phyloP scores from a whole-genome alignment of 306 rosid genomes.

The Cucurbita argyrosperma region DNA sequence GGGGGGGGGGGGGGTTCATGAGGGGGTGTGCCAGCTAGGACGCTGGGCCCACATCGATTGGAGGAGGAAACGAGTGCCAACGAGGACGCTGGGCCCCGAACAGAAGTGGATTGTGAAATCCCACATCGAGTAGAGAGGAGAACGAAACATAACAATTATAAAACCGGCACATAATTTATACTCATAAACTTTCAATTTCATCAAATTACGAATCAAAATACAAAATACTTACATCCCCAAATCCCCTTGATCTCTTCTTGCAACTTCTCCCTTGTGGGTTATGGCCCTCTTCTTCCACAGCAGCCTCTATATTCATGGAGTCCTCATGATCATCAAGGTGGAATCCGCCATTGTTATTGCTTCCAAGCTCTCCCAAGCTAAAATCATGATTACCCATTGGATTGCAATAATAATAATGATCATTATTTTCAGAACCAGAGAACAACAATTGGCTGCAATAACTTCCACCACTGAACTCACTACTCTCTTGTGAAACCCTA shows the following conservation, averaged over 20 bases:
- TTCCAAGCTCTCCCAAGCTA: conserved; percentile 21
- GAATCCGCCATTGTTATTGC: conserved; percentile 2
- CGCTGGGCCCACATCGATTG: too few species aligned
- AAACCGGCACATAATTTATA: too few species aligned
- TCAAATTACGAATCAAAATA: too few species aligned
- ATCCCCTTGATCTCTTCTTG: conserved; percentile 31
- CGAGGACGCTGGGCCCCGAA: too few species aligned
- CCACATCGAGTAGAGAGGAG: too few species aligned
- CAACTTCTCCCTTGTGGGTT: too few species aligned
- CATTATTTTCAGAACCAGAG: background rate
- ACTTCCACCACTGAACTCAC: background rate
- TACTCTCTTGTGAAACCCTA: conserved; percentile 17
- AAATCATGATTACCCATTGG: conserved; percentile 9
- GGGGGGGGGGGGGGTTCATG: too few species aligned
- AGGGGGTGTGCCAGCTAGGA: too few species aligned
- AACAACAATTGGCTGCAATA: background rate
- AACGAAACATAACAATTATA: too few species aligned
- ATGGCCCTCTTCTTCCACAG: conserved; percentile 4
- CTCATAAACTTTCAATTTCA: too few species aligned
- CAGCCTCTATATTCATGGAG: conserved; percentile 17
- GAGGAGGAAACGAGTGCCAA: too few species aligned
- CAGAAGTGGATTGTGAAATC: too few species aligned
- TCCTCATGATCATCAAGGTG: conserved; percentile 10
- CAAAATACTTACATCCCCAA: conserved; percentile 29
- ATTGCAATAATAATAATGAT: background rate